Percentiles rank a stretch among this genome's conserved stretches.
Conservation (phyloP, 2,329 filamentous ascomycete species). For the Fusarium torreyae region DNA sequence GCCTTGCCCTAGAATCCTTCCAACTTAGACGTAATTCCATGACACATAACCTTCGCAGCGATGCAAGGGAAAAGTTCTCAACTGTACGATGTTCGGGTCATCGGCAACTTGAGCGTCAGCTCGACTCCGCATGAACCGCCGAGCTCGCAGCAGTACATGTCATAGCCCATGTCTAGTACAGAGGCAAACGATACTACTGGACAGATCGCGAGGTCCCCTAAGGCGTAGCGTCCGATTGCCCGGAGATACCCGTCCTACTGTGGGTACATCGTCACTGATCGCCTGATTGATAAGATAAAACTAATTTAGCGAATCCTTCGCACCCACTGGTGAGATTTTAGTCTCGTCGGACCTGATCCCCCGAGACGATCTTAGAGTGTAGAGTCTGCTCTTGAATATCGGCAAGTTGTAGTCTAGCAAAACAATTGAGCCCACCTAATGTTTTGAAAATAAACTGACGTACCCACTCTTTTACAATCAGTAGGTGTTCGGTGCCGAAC, state of each 20-base stretch:
- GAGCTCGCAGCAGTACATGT: too few species aligned
- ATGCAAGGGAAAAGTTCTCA: background rate
- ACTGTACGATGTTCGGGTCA: background rate
- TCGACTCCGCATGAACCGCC: background rate
- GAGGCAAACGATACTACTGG: background rate
- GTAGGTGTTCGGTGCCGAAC: too few species aligned
- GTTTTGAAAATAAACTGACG: too few species aligned
- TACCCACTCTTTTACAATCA: too few species aligned
- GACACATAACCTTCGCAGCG: background rate
- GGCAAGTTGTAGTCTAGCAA: too few species aligned
- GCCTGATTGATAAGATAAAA: constrained; percentile 11
- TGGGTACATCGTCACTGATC: background rate
- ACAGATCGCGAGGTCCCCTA: background rate
- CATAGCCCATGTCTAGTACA: too few species aligned
- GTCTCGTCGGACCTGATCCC: too few species aligned
- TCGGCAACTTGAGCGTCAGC: background rate
- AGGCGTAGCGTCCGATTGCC: background rate
- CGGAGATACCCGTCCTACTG: background rate
- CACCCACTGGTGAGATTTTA: background rate
- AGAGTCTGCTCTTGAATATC: too few species aligned
- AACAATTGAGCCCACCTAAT: too few species aligned
- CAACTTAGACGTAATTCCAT: background rate
- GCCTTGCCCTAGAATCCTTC: too few species aligned
- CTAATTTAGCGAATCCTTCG: background rate
- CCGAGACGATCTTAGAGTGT: too few species aligned